Conservation (phyloP, 495 filamentous ascomycete species). For the Amphirosellinia nigrospora region DNA sequence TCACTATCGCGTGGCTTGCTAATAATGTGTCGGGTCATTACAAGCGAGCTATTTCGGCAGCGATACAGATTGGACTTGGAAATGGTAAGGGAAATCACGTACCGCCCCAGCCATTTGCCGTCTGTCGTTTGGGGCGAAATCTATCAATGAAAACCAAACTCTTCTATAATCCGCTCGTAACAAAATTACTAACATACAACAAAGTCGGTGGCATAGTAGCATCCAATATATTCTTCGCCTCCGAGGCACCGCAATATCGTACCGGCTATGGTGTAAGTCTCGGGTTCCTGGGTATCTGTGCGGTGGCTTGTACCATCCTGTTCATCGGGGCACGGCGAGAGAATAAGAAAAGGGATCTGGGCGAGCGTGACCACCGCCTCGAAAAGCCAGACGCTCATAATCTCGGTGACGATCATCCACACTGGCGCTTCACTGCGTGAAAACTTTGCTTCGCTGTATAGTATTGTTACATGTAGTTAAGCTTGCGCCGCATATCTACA, state of each 20-base stretch:
- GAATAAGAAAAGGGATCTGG: constrained; percentile 12
- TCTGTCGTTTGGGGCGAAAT: no score
- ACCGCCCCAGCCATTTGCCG: background rate
- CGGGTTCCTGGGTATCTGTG: constrained; percentile 22
- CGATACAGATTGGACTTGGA: constrained; percentile 43
- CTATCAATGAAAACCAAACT: no score
- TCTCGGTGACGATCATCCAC: constrained; percentile 24
- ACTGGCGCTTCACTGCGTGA: constrained; percentile 20
- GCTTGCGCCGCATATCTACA: no score
- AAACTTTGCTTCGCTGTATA: background rate
- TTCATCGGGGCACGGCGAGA: background rate
- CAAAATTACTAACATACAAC: constrained; percentile 15
- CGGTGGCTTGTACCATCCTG: constrained; percentile 11
- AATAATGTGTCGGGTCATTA: constrained; percentile 59
- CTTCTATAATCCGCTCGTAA: constrained; percentile 35
- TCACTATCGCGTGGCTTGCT: constrained; percentile 44
- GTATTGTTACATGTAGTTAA: no score
- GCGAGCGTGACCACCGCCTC: constrained; percentile 14
- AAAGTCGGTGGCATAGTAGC: constrained; percentile 60
- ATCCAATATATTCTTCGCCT: constrained; percentile 50
- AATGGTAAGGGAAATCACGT: constrained; percentile 49
- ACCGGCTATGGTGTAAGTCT: constrained; percentile 46
- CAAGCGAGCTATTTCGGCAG: constrained; percentile 60
- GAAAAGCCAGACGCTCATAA: constrained; percentile 14
- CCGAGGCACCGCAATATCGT: constrained; percentile 51